Evolutionary conservation across 768 basidiomycete species (phyloP).

Genomic region (Boletellus sp.): DNA sequence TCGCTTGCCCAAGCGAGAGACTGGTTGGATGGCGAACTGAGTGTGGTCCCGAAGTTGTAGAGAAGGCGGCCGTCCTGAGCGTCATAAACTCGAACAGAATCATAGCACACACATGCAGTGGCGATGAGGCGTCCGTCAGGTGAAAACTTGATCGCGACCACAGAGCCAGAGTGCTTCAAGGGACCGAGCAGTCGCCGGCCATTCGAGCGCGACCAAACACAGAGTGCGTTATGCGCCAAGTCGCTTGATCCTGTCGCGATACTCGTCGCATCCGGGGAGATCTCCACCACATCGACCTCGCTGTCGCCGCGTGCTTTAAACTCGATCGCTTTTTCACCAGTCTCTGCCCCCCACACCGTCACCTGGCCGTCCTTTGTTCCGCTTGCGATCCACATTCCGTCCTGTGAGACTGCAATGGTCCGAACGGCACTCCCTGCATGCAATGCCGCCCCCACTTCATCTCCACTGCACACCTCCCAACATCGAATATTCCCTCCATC

Average conservation of each 20-base stretch:
- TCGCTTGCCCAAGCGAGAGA: slow-evolving; percentile 3
- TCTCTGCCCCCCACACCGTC: background rate
- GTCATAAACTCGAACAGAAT: slow-evolving; percentile 6
- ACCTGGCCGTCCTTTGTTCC: background rate
- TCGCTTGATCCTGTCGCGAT: background rate
- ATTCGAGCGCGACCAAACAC: slow-evolving; percentile 10
- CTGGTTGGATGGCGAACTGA: background rate
- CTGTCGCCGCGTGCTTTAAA: background rate
- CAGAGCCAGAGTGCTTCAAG: background rate
- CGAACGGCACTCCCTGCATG: background rate
- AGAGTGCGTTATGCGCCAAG: background rate
- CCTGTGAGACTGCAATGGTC: background rate
- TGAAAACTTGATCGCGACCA: slow-evolving; percentile 9
- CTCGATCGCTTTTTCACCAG: background rate
- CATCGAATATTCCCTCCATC: background rate
- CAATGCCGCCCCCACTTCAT: background rate
- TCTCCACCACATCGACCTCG: background rate
- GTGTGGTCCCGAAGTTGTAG: background rate
- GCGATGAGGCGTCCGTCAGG: slow-evolving; percentile 6
- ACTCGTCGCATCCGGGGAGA: slow-evolving; percentile 4
- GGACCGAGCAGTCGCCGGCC: background rate
- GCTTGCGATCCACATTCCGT: background rate
- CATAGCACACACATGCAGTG: background rate
- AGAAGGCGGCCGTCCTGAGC: background rate
- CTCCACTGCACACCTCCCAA: background rate